These are phyloP conservation scores for Dunaliella primolecta DNA, from an alignment of 139 green algal genomes.

Conservation along the genomic window DNA sequence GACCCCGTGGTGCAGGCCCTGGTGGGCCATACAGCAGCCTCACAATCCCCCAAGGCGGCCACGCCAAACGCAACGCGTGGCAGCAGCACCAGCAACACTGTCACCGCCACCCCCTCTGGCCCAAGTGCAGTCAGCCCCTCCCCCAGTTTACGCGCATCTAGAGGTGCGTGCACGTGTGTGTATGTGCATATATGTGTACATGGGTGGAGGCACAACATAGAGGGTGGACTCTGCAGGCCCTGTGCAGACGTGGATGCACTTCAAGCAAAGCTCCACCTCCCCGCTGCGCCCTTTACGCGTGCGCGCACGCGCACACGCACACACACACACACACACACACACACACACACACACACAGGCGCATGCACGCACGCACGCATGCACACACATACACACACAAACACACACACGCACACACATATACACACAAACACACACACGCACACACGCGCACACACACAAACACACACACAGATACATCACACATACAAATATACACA, in stretches of 20 bases:
- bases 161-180: background rate
- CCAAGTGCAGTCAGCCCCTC: too few species aligned
- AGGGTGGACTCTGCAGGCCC: too few species aligned
- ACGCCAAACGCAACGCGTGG: background rate
- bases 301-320: background rate
- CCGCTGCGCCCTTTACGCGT: background rate
- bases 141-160: background rate
- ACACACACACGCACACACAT: background rate
- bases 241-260: too few species aligned
- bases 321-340: background rate
- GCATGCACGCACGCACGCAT: background rate
- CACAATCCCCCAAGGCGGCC: background rate
- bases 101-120: too few species aligned
- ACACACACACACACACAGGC: background rate
- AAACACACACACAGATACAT: background rate
- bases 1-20: constrained; percentile 2
- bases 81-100: background rate
- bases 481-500: background rate
- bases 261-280: too few species aligned
- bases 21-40: background rate
- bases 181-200: background rate
- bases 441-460: background rate
- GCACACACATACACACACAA: background rate
- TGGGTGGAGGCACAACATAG: too few species aligned
- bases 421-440: too few species aligned